A percentile compares a stretch with the other conserved stretches of the same genome.
Conservation (phyloP, 345 rosid species). For the Limnanthes douglasii region DNA sequence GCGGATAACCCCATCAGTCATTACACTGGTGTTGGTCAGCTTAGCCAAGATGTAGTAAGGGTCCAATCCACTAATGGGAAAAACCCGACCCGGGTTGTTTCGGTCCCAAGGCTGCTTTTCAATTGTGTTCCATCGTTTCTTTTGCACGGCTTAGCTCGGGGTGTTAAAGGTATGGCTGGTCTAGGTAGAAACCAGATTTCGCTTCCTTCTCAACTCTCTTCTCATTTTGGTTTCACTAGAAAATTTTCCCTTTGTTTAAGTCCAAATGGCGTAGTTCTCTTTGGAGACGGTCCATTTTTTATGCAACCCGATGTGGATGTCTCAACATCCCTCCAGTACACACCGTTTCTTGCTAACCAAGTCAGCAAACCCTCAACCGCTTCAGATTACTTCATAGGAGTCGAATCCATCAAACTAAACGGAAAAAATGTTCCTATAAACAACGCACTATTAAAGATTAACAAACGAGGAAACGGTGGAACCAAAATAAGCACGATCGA, state of each 20-base stretch:
- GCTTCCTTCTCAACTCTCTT: conserved; percentile 15
- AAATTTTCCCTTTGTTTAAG: conserved; percentile 23
- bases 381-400: conserved; percentile 7
- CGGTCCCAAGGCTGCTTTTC: conserved; percentile 16
- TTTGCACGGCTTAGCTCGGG: conserved; percentile 11
- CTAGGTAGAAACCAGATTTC: conserved; percentile 17
- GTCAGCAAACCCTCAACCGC: conserved; percentile 16
- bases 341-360: conserved; percentile 24
- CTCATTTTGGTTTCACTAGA: conserved; percentile 11
- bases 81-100: background rate
- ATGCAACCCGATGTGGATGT: conserved; percentile 19
- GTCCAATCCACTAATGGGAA: background rate
- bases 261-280: conserved; percentile 18
- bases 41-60: background rate
- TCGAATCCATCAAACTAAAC: conserved; percentile 19
- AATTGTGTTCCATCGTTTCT: conserved; percentile 11
- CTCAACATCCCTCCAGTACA: conserved; percentile 24
- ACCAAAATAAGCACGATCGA: conserved; percentile 16
- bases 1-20: background rate
- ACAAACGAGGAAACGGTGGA: conserved; percentile 15
- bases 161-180: conserved; percentile 24
- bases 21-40: background rate
- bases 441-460: conserved; percentile 10
- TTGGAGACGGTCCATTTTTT: conserved; percentile 20
- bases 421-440: conserved; percentile 7